Base-by-base conservation (phyloP, 768 basidiomycete genomes). In the Lactarius quietus region DNA sequence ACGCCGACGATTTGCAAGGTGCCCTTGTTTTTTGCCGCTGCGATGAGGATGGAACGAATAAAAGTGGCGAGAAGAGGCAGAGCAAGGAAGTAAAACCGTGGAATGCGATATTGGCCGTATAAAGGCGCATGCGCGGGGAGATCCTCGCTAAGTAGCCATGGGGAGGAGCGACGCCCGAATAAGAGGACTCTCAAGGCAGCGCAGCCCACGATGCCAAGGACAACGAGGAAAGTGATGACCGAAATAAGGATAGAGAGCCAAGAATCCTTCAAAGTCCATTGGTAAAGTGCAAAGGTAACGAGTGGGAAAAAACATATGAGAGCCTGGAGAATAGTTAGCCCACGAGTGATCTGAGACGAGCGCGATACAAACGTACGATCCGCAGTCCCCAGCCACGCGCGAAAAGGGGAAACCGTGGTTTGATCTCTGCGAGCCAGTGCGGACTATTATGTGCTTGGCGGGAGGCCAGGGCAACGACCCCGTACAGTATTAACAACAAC, bases 221-320 rank as follows among this genome's bases (percentile, higher is more conserved):
- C 75, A 54, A 74, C 76, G 54, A 90, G 70, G 73, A 95, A 78
- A 14, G 82, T 74, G 64, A 95, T 71, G 65, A 89, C 88, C 3
- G 94, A 90, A 45, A 98, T 80, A 39, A 96, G 78, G 69, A 87
- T 82, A 0, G 93, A 84, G 3, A 96, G 80, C 88, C 92, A 93
- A 0, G 94, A 95, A 75, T 98, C 94, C 64, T 84, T 78, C 67
- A 95, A 79, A 0, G 90, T 92, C 92, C 95, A 98, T 74, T 98
- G 95, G 74, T 89, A 94, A 72, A 97, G 84, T 9, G 85, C 80
- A 69, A 97, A 92, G 67, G 90, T 84, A 67, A 86, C 75, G 64
- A 93, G 77, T 10, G 95, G 95, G 57, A 84, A 78, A 69, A 86
- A 79, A 29, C 81, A 76, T 53, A 92, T 75, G n/a, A 94, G 75